Evolutionary conservation across 306 rosid genomes (phyloP).

Genomic region (Cicer arietinum): DNA sequence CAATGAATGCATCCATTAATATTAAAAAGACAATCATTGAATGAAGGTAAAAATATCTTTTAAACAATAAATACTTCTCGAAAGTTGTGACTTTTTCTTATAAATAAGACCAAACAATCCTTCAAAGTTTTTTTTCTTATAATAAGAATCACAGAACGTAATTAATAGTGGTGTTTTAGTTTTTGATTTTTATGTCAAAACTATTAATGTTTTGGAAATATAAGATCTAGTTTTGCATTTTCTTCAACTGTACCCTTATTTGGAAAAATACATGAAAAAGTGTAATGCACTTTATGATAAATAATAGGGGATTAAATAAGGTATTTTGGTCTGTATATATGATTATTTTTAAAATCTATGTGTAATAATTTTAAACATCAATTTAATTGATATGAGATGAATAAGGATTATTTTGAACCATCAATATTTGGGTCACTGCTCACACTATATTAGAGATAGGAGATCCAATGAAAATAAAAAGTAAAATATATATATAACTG

Average conservation of each 20-base stretch:
- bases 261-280: background rate
- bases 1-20: too few relatives aligned
- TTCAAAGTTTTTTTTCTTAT: too few relatives aligned
- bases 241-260: background rate
- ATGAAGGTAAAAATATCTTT: too few relatives aligned
- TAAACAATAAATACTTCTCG: too few relatives aligned
- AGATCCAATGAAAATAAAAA: slow-evolving; percentile 9
- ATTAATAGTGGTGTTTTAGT: background rate
- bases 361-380: too few relatives aligned
- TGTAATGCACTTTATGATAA: background rate
- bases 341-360: too few relatives aligned
- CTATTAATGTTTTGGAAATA: background rate
- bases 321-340: background rate
- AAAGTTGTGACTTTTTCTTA: too few relatives aligned
- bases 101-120: too few relatives aligned
- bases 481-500: background rate
- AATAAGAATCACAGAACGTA: background rate
- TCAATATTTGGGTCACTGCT: slow-evolving; percentile 9
- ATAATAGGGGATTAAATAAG: background rate
- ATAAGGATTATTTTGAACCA: slow-evolving; percentile 27
- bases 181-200: background rate
- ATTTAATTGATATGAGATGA: background rate
- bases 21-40: too few relatives aligned
- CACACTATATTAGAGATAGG: background rate
- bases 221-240: background rate